Conservation (phyloP, 805 yeast species). For the Sugiyamaella mastotermitis region DNA sequence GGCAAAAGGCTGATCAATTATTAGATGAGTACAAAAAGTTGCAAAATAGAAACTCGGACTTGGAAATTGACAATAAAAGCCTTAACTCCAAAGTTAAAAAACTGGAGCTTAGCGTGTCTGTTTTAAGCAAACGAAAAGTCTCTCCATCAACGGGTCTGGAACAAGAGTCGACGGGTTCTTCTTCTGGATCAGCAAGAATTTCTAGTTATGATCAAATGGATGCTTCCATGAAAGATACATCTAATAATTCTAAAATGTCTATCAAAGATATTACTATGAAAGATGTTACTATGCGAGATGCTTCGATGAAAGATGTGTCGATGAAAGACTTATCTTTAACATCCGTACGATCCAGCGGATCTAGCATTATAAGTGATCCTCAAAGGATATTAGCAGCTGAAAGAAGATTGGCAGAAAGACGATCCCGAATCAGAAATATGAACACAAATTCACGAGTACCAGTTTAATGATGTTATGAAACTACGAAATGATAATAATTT, state of each 20-base stretch:
- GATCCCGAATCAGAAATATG: conserved; percentile 3
- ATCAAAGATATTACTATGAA: background rate
- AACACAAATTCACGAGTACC: conserved; percentile 7
- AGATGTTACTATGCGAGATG: conserved; percentile 7
- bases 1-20: background rate
- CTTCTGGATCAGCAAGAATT: too few species aligned
- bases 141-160: too few species aligned
- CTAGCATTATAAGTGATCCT: conserved; percentile 4
- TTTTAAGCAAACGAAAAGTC: too few species aligned
- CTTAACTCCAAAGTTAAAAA: background rate
- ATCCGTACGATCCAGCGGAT: background rate
- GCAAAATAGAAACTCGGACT: background rate
- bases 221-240: too few species aligned
- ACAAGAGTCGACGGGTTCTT: too few species aligned
- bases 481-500: background rate
- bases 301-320: conserved; percentile 5
- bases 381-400: conserved; percentile 1
- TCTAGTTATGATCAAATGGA: too few species aligned
- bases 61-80: background rate
- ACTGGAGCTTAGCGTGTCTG: too few species aligned
- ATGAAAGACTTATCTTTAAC: conserved; percentile 8
- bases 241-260: too few species aligned
- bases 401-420: conserved; percentile 5
- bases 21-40: background rate
- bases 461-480: background rate